Evolutionary conservation across 2,329 filamentous ascomycete genomes (phyloP).

Genomic region (Coleophoma cylindrospora): DNA sequence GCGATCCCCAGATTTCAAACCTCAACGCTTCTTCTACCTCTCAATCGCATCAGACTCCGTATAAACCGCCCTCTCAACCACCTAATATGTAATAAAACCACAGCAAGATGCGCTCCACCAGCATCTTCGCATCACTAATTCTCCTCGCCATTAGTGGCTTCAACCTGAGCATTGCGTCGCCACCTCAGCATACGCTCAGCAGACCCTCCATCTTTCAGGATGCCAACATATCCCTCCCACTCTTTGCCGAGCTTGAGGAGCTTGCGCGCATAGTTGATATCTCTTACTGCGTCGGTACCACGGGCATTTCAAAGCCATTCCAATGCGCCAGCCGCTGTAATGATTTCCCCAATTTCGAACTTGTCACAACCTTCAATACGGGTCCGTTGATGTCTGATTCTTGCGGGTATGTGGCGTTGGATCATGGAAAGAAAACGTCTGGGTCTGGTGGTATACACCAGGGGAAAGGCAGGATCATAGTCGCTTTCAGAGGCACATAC

Average conservation of each 20-base stretch:
- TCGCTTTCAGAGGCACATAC: conserved; percentile 93
- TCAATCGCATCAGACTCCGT: too few species aligned
- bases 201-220: background rate
- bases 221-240: conserved; percentile 45
- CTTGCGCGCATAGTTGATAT: conserved; percentile 91
- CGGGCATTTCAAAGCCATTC: conserved; percentile 80
- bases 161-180: background rate
- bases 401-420: conserved; percentile 90
- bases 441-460: background rate
- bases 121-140: conserved; percentile 8
- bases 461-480: conserved; percentile 53
- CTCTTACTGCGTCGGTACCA: conserved; percentile 83
- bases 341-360: conserved; percentile 75
- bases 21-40: too few species aligned
- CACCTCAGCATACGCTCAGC: conserved; percentile 19
- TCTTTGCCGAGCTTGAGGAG: conserved; percentile 83
- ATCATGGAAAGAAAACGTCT: conserved; percentile 45
- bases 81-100: conserved; percentile 16
- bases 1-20: too few species aligned
- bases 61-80: background rate
- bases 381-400: conserved; percentile 82
- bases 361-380: conserved; percentile 84
- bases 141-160: conserved; percentile 1
- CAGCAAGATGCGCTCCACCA: conserved; percentile 17
- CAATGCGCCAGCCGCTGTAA: conserved; percentile 76